Evolutionary conservation across 768 basidiomycete species (phyloP), one percentile per base, ranked within the genome.

Genomic region (Naematelia aurantialba): DNA sequence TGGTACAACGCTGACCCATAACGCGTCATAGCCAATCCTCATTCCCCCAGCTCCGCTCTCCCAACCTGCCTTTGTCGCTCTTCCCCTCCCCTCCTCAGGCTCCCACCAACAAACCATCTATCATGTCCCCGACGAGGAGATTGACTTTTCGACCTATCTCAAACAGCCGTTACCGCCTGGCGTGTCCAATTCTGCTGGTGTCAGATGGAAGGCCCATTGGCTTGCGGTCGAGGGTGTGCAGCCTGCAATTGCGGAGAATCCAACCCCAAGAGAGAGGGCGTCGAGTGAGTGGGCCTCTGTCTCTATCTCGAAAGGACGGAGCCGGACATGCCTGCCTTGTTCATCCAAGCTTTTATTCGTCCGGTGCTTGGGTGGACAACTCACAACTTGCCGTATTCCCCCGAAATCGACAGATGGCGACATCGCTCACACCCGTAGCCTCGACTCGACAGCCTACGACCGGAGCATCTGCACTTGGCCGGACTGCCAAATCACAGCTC

Each of bases 181-280:
- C 10, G 29, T 70, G 11, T 67, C 63, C 8, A 67, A 65, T 56
- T 69, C 68, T 1, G 67, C 68, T 1, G 73, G 74, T 1, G 75
- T 76, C 11, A 69, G 65, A 48, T 77, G 71, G 68, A 68, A 74
- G 71, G 93, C 96, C 1, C 96, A 99, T 74, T 99, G 96, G 96
- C 82, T 99, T 29, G 93, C 93, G 0, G 91, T 99, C 39, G 96
- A 99, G 68, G 96, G 96, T 24, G 89, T 99, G 12, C 96, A 98
- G 70, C 93, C 94, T 0, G 83, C 91, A n/a, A 89, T 94, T 51
- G 89, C 90, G 12, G 91, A 96, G 74, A 98, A 98, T 75, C 92
- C 92, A 0, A 87, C 68, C 1, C 63, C 69, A 4, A 55, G 51
- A 12, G 54, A 60, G n/a, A 55, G 64, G 48, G 67, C 64, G 17